Evolutionary conservation across 257 asterid species (phyloP).

Genomic region (Marsdenia floribunda): DNA sequence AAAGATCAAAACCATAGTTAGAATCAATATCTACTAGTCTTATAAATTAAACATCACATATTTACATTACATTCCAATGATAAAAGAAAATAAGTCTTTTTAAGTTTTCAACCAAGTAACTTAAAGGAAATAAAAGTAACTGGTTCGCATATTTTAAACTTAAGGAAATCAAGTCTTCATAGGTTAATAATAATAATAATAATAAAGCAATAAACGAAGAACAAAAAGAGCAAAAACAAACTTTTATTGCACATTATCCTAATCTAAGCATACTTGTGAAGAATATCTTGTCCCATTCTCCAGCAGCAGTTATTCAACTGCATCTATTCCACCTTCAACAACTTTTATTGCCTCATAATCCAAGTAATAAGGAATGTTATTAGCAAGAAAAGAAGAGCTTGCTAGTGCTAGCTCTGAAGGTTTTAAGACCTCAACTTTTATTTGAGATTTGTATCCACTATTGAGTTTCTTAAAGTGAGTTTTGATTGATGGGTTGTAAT

Average conservation of each 20-base stretch:
- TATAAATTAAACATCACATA: not conserved
- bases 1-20: not conserved
- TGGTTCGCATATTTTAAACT: not conserved
- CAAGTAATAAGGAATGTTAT: slow-evolving; percentile 58
- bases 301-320: slow-evolving; percentile 54
- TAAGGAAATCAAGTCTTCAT: not conserved
- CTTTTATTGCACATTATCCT: not conserved
- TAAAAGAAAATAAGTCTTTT: not conserved
- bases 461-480: no score
- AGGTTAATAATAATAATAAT: not conserved
- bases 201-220: not conserved
- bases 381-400: slow-evolving; percentile 61
- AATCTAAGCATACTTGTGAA: slow-evolving; percentile 57
- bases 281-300: slow-evolving; percentile 91
- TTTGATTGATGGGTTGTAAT: no score
- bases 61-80: not conserved
- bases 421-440: slow-evolving; percentile 53
- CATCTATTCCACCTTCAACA: slow-evolving; percentile 63
- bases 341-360: slow-evolving; percentile 65
- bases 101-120: not conserved
- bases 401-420: slow-evolving; percentile 82
- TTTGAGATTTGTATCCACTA: no score
- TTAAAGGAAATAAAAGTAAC: not conserved
- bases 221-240: not conserved
- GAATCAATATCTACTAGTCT: not conserved